Evolutionary conservation across 2,329 filamentous ascomycete genomes (phyloP), one percentile per base, ranked within the genome.

Genomic region (Microcyclospora pomicola): DNA sequence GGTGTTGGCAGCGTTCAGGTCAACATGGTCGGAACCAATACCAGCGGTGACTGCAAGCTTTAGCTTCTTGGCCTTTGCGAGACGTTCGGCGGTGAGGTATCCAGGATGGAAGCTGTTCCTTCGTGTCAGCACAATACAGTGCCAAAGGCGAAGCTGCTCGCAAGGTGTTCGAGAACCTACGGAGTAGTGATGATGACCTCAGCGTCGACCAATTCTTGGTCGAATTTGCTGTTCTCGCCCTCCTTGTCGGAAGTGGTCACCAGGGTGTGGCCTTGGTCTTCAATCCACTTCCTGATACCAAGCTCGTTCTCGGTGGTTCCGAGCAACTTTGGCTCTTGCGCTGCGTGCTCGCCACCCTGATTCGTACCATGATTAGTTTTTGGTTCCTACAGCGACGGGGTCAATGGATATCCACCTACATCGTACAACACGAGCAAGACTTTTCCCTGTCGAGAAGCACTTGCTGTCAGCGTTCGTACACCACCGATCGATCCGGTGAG

Each of bases 111-210:
- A 96, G 60, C 84, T 92, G 52, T 39, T 37, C 38, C 12, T 34
- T 34, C n/a, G 6, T 24, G 16, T 36, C 38, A 36, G 38, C 19
- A 36, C 10, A 41, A 27, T n/a, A 6, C 13, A 7, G 15, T 16
- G 15, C 13, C 33, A 28, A 5, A 9, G 3, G 19, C 33, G 10
- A 19, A 2, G 24, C 34, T 32, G 27, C n/a, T 15, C 19, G 38
- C 12, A n/a, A 15, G 27, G 30, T 31, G n/a, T 29, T 11, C 9
- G 11, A 15, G 27, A 27, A 35, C 71, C 56, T 64, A 94, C 82
- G 91, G 91, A 41, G 91, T 98, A 52, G 91, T 98, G 67, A 98
- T 96, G 74, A 98, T 96, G 65, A 98, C 73, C 67, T 98, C 91
- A 45, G 91, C 86, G 60, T 96, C 91, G 45, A 91, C 86, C 39